Percentiles rank a stretch among this genome's conserved stretches.
Evolutionary conservation across 2,329 filamentous ascomycete species (phyloP).

Genomic region (Colletotrichum simmondsii): DNA sequence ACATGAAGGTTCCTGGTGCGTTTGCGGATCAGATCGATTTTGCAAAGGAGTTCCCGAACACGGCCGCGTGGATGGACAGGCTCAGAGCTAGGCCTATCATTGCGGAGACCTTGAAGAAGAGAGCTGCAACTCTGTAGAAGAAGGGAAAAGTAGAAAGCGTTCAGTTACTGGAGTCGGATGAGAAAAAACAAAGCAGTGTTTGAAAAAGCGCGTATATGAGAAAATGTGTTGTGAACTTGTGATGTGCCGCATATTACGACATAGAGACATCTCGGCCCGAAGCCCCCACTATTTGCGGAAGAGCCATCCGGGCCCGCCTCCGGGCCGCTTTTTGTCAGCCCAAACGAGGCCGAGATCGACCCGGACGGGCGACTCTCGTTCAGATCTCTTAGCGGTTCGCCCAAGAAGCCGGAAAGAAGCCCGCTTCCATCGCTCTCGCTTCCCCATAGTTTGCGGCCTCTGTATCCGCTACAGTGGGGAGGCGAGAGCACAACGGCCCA

Average conservation of each 20-base stretch:
- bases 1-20: conserved; percentile 14
- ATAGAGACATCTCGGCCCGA: not conserved
- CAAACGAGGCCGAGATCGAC: not conserved
- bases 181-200: too few relatives aligned
- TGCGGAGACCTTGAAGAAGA: not conserved
- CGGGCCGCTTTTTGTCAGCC: not conserved
- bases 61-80: not conserved
- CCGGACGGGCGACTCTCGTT: too few relatives aligned
- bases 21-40: conserved; percentile 35
- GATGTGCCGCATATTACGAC: not conserved
- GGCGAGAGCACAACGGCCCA: not conserved
- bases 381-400: not conserved
- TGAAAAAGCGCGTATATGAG: not conserved
- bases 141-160: not conserved
- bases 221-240: not conserved
- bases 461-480: too few relatives aligned
- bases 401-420: not conserved
- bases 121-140: not conserved
- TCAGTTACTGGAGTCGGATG: too few relatives aligned
- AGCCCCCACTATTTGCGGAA: not conserved
- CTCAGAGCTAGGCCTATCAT: not conserved
- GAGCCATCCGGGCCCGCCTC: not conserved
- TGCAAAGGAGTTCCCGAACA: conserved; percentile 45
- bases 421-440: not conserved
- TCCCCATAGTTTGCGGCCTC: not conserved